Percentiles rank a stretch among this genome's conserved stretches.
phyloP scores from a whole-genome alignment of 1,284 basidiomycete genomes.

The Lignosus rhinocerotis region DNA sequence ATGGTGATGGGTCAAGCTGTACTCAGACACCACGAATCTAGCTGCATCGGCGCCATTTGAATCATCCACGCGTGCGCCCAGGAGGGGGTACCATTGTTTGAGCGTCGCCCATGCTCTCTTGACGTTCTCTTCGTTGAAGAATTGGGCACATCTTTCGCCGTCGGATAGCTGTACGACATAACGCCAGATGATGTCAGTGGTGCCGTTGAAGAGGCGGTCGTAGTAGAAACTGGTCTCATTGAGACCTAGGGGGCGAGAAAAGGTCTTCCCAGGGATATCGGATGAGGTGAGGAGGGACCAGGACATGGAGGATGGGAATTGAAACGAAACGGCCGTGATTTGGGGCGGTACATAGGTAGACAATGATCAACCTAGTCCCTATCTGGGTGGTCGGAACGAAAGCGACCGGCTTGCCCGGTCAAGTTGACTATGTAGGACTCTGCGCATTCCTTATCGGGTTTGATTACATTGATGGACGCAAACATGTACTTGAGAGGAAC shows the following conservation, averaged over 20 bases:
- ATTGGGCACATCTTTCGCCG: slow-evolving; percentile 4
- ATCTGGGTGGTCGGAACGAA: too few species aligned
- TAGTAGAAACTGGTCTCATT: slow-evolving; percentile 47
- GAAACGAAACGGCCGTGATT: not conserved
- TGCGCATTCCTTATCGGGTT: too few species aligned
- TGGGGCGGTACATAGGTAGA: too few species aligned
- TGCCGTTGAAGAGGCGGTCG: slow-evolving; percentile 44
- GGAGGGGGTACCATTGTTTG: slow-evolving; percentile 48
- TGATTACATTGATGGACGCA: too few species aligned
- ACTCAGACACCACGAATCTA: slow-evolving; percentile 42
- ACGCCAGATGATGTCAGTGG: slow-evolving; percentile 44
- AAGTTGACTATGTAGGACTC: too few species aligned
- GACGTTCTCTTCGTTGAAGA: slow-evolving; percentile 36
- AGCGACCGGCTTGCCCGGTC: too few species aligned
- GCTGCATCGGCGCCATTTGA: slow-evolving; percentile 28
- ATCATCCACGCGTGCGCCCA: slow-evolving; percentile 41
- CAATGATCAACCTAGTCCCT: too few species aligned
- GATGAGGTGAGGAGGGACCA: slow-evolving; percentile 9
- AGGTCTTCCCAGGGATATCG: slow-evolving; percentile 6
- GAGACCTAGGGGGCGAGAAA: slow-evolving; percentile 39
- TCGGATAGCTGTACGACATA: slow-evolving; percentile 34
- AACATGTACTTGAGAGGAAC: too few species aligned
- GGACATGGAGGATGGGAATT: not conserved
- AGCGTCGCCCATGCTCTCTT: slow-evolving; percentile 42
- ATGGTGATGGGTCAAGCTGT: slow-evolving; percentile 29